Evolutionary conservation across 2,329 filamentous ascomycete genomes (phyloP).

Genomic region (Incumbomyces lentus): DNA sequence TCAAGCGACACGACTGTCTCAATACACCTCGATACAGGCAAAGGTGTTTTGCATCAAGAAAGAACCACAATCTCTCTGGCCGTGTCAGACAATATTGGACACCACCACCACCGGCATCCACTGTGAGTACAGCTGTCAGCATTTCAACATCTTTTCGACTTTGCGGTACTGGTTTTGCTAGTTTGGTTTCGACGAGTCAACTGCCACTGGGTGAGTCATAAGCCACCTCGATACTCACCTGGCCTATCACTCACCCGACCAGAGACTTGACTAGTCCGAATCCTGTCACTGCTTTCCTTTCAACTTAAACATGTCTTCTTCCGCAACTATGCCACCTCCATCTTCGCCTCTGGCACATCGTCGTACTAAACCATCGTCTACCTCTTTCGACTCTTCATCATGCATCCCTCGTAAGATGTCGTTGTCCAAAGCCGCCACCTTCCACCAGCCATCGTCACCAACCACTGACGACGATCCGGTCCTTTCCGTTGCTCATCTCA

Average conservation of each 20-base stretch:
- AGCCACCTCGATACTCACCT: constrained; percentile 1
- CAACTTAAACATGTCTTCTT: constrained; percentile 9
- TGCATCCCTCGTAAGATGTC: constrained; percentile 35
- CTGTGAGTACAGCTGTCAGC: constrained; percentile 7
- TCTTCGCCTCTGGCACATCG: constrained; percentile 21
- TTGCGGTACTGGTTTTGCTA: constrained; percentile 7
- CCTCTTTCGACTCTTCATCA: constrained; percentile 20
- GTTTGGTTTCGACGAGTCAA: constrained; percentile 6
- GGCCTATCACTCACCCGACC: constrained; percentile 5
- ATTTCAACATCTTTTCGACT: constrained; percentile 7
- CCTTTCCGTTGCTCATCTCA: constrained; percentile 40
- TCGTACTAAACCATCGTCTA: constrained; percentile 17
- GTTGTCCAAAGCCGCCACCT: constrained; percentile 62
- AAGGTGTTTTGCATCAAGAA: background rate
- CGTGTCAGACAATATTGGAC: background rate
- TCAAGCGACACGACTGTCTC: background rate
- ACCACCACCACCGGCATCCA: background rate
- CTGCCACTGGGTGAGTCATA: constrained; percentile 8
- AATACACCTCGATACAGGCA: constrained; percentile 2
- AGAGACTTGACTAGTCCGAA: constrained; percentile 2
- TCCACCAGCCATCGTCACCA: constrained; percentile 37
- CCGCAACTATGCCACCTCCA: constrained; percentile 8
- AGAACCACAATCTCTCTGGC: background rate
- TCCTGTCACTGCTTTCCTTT: constrained; percentile 5
- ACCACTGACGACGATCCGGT: constrained; percentile 34